phyloP scores from a whole-genome alignment of 345 rosid genomes.

The Hibiscus syriacus region DNA sequence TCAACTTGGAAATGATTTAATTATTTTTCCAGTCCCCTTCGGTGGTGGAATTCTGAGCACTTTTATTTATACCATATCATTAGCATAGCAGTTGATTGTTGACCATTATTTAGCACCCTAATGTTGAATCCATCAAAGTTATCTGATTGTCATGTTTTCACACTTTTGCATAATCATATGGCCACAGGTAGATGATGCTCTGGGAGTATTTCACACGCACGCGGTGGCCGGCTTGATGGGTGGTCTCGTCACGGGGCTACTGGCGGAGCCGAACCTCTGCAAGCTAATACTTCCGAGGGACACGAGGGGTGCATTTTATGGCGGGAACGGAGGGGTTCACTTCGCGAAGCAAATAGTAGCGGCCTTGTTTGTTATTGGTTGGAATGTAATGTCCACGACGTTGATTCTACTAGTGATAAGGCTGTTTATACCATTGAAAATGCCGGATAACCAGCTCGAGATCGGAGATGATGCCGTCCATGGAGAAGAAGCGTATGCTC shows the following conservation, averaged over 20 bases:
- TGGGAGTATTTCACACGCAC: slow-evolving; percentile 86
- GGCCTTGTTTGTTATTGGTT: slow-evolving; percentile 54
- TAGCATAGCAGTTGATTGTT: background rate
- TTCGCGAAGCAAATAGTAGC: slow-evolving; percentile 71
- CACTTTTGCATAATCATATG: no score
- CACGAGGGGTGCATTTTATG: slow-evolving; percentile 75
- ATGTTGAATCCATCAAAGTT: background rate
- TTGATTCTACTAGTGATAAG: slow-evolving; percentile 49
- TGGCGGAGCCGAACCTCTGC: slow-evolving; percentile 78
- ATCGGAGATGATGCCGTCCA: slow-evolving; percentile 93
- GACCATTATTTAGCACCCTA: background rate
- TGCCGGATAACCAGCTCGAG: slow-evolving; percentile 69
- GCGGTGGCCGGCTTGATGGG: slow-evolving; percentile 89
- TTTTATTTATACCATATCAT: no score
- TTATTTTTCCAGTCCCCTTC: background rate
- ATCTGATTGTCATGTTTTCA: background rate
- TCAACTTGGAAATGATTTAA: background rate
- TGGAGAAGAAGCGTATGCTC: slow-evolving; percentile 98
- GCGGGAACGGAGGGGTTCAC: slow-evolving; percentile 62
- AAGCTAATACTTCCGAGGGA: slow-evolving; percentile 26
- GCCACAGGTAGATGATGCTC: slow-evolving; percentile 67
- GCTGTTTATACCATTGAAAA: slow-evolving; percentile 67
- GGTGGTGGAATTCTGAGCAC: background rate
- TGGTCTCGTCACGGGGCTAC: slow-evolving; percentile 66
- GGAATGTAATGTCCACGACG: slow-evolving; percentile 65